A percentile compares a stretch with the other conserved stretches of the same genome.
phyloP scores from a whole-genome alignment of 352 stramenopile genomes.

The Globisporangium recalcitrans region DNA sequence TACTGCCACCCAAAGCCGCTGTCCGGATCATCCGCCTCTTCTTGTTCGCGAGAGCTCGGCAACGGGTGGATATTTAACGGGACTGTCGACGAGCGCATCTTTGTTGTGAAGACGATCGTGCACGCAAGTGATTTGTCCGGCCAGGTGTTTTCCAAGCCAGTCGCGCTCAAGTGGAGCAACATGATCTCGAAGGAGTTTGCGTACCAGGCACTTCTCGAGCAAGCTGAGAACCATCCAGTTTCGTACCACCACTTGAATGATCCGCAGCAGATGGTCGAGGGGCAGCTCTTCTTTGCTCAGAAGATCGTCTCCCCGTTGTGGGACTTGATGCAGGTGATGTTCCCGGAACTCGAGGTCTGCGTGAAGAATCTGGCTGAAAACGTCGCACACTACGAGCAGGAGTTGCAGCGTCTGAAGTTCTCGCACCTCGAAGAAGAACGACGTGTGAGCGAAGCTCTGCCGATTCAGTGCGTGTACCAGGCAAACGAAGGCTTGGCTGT shows the following conservation, averaged over 20 bases:
- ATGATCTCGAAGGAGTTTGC: slow-evolving; percentile 89
- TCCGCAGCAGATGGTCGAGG: slow-evolving; percentile 80
- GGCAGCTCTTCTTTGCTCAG: slow-evolving; percentile 82
- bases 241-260: slow-evolving; percentile 81
- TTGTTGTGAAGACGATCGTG: slow-evolving; percentile 81
- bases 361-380: slow-evolving; percentile 66
- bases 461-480: slow-evolving; percentile 4
- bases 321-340: slow-evolving; percentile 71
- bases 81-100: slow-evolving; percentile 71
- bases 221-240: slow-evolving; percentile 71
- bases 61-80: slow-evolving; percentile 59
- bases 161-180: slow-evolving; percentile 89
- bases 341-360: slow-evolving; percentile 62
- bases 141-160: slow-evolving; percentile 80
- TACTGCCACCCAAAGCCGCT: slow-evolving; percentile 13
- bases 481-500: slow-evolving; percentile 76
- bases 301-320: slow-evolving; percentile 80
- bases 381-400: slow-evolving; percentile 77
- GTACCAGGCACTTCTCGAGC: slow-evolving; percentile 79
- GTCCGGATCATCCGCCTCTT: slow-evolving; percentile 12
- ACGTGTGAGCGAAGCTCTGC: slow-evolving; percentile 10
- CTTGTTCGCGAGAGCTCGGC: slow-evolving; percentile 26
- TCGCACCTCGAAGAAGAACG: slow-evolving; percentile 20
- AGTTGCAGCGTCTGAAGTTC: slow-evolving; percentile 63
- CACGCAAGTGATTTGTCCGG: slow-evolving; percentile 84